phyloP scores from a whole-genome alignment of 2,329 filamentous ascomycete species.

The Ophiocordyceps australis region DNA sequence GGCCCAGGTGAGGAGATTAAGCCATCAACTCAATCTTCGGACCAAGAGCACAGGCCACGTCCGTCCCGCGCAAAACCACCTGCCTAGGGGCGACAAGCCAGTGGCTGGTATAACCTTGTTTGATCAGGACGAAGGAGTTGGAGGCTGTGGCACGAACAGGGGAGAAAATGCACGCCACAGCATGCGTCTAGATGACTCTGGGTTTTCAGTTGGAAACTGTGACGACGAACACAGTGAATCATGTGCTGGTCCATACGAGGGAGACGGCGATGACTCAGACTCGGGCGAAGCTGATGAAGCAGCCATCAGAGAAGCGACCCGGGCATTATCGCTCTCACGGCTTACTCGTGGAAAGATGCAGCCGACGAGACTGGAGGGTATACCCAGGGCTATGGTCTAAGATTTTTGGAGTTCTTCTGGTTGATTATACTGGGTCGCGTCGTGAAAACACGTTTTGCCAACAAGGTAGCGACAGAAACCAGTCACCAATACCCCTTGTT shows the following conservation, averaged over 20 bases:
- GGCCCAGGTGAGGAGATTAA: constrained; percentile 33
- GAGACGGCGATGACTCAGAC: constrained; percentile 22
- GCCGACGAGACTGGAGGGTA: constrained; percentile 5
- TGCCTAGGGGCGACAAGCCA: constrained; percentile 17
- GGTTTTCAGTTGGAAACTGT: constrained; percentile 16
- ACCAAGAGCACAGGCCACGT: constrained; percentile 15
- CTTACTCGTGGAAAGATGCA: constrained; percentile 24
- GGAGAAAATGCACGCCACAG: not conserved
- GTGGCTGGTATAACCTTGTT: constrained; percentile 19
- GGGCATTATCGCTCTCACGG: constrained; percentile 46
- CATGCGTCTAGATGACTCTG: constrained; percentile 12
- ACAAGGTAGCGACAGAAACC: too few species aligned
- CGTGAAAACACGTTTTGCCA: too few species aligned
- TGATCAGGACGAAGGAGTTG: constrained; percentile 22
- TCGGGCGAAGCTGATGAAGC: constrained; percentile 19
- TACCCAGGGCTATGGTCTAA: too few species aligned
- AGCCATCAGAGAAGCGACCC: constrained; percentile 33
- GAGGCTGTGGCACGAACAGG: constrained; percentile 1
- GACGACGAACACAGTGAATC: constrained; percentile 26
- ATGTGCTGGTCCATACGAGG: constrained; percentile 34
- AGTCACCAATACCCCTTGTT: too few species aligned
- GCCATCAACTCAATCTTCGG: constrained; percentile 27
- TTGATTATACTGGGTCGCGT: too few species aligned
- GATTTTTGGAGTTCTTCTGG: too few species aligned
- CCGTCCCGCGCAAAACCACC: constrained; percentile 8